Evolutionary conservation across 176 grass and related monocot species (phyloP), one percentile per base, ranked within the genome.

Genomic region (Triticum dicoccoides): DNA sequence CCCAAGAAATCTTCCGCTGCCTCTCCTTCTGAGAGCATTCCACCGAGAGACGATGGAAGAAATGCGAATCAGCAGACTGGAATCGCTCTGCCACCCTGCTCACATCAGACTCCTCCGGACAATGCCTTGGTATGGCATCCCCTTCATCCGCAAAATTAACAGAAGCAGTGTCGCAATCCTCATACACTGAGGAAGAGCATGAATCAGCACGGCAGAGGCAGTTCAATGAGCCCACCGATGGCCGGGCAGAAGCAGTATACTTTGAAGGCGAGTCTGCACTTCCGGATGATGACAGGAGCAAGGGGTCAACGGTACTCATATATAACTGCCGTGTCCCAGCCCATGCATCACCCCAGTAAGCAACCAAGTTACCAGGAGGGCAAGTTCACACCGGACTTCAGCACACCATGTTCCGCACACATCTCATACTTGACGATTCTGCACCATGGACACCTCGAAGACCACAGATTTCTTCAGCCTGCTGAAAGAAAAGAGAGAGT

Each of bases 11-110:
- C 85, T 59, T 84, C 84, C 65, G 66, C 69, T 93, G 80, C 76
- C 87, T 85, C 86, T 92, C 86, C 83, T 94, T 91, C 83, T 90
- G 90, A 68, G 94, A 76, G 90, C 97, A 96, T 94, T 96, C 94
- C 89, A 94, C 77, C 62, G 88, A 78, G 82, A 94, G 79, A 72
- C 70, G 73, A 45, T 88, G 74, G 70, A 89, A 90, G 76, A 98
- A 87, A 15, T 91, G 89, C 0, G 91, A 94, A 87, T 96, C 96
- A 39, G 92, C 89, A 44, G 84, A 90, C 81, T 92, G 88, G 78
- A 92, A 89, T n/a, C 67, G 67, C 32, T 80, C 73, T 49, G 83
- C 74, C 38, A 76, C 87, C 58, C 83, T 77, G 87, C 52, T 89
- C 79, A 91, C 58, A 81, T 90, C 80, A 58, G 82, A 88, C n/a